Percentiles rank a stretch among this genome's conserved stretches.
Evolutionary conservation across 768 basidiomycete species (phyloP).

Genomic region (Hygrocybe coccinea): DNA sequence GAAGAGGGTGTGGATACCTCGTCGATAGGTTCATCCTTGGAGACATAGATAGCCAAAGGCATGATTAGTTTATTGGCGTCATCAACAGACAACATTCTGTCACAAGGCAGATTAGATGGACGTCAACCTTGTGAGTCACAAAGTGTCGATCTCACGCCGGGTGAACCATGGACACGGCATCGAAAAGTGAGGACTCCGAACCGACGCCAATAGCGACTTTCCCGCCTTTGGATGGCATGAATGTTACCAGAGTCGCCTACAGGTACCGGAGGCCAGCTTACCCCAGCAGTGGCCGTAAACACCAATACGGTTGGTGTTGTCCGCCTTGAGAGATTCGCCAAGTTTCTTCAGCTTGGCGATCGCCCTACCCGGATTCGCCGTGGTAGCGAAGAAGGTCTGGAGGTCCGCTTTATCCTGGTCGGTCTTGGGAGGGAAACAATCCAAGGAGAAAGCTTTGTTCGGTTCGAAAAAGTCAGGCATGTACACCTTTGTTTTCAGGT

Average conservation of each 20-base stretch:
- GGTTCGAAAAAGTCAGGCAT: slow-evolving; percentile 68
- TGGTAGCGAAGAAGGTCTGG: slow-evolving; percentile 54
- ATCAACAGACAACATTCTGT: slow-evolving; percentile 46
- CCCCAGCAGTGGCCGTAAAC: slow-evolving; percentile 59
- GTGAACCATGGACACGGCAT: slow-evolving; percentile 48
- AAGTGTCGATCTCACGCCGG: slow-evolving; percentile 47
- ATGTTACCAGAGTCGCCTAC: not conserved
- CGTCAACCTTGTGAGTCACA: not conserved
- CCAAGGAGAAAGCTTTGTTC: slow-evolving; percentile 42
- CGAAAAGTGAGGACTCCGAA: slow-evolving; percentile 39
- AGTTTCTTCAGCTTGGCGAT: slow-evolving; percentile 41
- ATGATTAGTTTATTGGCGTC: slow-evolving; percentile 49
- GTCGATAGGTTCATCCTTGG: slow-evolving; percentile 52
- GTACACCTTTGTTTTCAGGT: slow-evolving; percentile 50
- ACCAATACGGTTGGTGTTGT: slow-evolving; percentile 43
- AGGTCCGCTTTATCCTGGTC: slow-evolving; percentile 48
- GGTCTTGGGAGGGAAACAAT: slow-evolving; percentile 50
- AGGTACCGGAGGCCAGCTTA: slow-evolving; percentile 14
- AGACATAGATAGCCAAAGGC: slow-evolving; percentile 53
- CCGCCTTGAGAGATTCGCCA: slow-evolving; percentile 37
- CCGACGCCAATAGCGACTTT: slow-evolving; percentile 45
- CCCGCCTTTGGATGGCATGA: slow-evolving; percentile 32
- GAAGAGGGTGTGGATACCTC: slow-evolving; percentile 40
- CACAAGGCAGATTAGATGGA: not conserved
- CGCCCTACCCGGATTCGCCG: slow-evolving; percentile 40